Conservation (phyloP, 768 basidiomycete species). For the Butyriboletus loyo region DNA sequence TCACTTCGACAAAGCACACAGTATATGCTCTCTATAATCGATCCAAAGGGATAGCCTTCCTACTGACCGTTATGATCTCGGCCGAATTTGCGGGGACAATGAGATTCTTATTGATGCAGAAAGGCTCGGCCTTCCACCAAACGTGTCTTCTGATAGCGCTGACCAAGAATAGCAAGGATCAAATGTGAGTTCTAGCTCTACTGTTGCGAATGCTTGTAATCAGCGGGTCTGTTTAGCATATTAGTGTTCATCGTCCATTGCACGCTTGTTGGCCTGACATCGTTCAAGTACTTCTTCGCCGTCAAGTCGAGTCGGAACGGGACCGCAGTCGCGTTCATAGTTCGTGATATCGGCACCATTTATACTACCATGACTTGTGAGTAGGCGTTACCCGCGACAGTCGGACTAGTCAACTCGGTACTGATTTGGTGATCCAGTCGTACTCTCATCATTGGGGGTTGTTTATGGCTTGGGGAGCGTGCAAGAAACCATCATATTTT, state of each 20-base stretch:
- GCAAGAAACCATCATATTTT: background rate
- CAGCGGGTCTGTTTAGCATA: conserved; percentile 1
- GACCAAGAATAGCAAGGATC: background rate
- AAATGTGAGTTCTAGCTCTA: conserved; percentile 5
- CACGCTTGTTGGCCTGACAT: conserved; percentile 13
- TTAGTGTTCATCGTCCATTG: conserved; percentile 15
- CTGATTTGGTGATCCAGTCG: conserved; percentile 2
- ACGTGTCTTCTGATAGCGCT: conserved; percentile 8
- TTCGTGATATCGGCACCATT: conserved; percentile 14
- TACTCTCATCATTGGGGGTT: background rate
- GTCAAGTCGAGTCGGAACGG: conserved; percentile 16
- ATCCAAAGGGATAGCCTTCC: background rate
- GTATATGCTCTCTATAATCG: conserved; percentile 18
- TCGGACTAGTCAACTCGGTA: too few species aligned
- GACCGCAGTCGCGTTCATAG: conserved; percentile 17
- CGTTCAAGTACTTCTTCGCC: conserved; percentile 17
- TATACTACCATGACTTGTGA: conserved; percentile 9
- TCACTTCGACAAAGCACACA: background rate
- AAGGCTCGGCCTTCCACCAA: background rate
- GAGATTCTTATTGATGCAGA: background rate
- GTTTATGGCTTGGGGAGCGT: background rate
- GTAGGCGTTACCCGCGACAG: background rate
- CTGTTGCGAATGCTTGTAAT: background rate
- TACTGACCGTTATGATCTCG: conserved; percentile 4
- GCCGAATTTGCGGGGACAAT: background rate